Evolutionary conservation across 192 early-diverging fungal genomes (phyloP), one percentile per base, ranked within the genome.

Genomic region (Funneliformis geosporum): DNA sequence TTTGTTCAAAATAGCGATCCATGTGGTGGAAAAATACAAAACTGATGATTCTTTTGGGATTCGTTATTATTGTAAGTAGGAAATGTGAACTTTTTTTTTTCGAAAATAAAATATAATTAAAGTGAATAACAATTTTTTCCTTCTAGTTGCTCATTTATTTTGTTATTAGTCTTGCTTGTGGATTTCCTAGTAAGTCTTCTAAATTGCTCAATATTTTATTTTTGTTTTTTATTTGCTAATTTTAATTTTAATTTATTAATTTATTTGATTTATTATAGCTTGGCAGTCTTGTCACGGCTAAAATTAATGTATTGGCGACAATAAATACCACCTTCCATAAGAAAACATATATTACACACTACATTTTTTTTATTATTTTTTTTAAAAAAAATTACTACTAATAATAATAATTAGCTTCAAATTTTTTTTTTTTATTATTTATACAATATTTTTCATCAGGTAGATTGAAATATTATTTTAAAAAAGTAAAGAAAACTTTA

Each of bases 21-120:
- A 94, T 95, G 93, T 98, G 95, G 95, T 98, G 95, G 95, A 96
- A 96, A 82, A 97, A 96, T 87, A 92, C 93, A 61, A 93, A 93
- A 84, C 83, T 96, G 47, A 91, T 95, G 88, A 89, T 88, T 44
- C 86, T 91, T 42, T 82, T 96, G 65, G 90, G 82, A 28, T 83
- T 87, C 23, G 93, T 87, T 12, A 79, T 84, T 14, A 77, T 91
- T 25, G 86, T 88, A 85, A 87, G 88, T 83, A n/a, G 40, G 10
- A 62, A n/a, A 46, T 23, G 33, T 23, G 16, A 60, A 59, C 9
- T 38, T 27, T 59, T 12, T 16, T 0, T 23, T 28, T 38, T 8
- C 9, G 4, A 43, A 12, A 72, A 4, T 74, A 47, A 5, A 9
- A 27, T 39, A 10, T 50, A 8, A 25, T 12, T 38, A 42, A 50